phyloP scores from a whole-genome alignment of 306 rosid species.

The Dryas drummondii region DNA sequence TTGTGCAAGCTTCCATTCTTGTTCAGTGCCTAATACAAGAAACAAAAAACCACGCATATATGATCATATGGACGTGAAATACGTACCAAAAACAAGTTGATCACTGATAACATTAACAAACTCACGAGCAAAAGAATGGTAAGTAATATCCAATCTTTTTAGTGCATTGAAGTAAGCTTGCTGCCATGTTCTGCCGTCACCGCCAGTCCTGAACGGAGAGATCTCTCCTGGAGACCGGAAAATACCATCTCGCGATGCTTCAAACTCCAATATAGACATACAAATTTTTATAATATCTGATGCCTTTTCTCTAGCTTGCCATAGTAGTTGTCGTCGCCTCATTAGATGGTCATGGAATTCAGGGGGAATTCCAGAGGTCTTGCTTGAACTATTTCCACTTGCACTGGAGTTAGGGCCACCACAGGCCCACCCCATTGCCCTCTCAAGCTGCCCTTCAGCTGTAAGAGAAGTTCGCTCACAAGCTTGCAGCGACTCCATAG shows the following conservation, averaged over 20 bases:
- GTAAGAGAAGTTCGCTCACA: slow-evolving; percentile 69
- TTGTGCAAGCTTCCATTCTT: slow-evolving; percentile 94
- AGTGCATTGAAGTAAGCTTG: slow-evolving; percentile 73
- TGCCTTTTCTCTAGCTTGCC: slow-evolving; percentile 82
- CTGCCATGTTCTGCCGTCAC: slow-evolving; percentile 84
- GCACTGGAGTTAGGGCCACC: slow-evolving; percentile 74
- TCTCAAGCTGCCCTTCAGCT: slow-evolving; percentile 93
- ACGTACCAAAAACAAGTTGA: slow-evolving; percentile 20
- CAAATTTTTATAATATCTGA: slow-evolving; percentile 71
- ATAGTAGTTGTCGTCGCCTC: slow-evolving; percentile 66
- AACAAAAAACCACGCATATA: slow-evolving; percentile 32
- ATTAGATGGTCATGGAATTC: slow-evolving; percentile 83
- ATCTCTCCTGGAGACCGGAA: slow-evolving; percentile 62
- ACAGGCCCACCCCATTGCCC: slow-evolving; percentile 99
- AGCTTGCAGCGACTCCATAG: slow-evolving; percentile 74
- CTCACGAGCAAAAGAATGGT: slow-evolving; percentile 81
- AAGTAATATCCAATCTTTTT: slow-evolving; percentile 72
- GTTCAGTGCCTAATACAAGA: slow-evolving; percentile 70
- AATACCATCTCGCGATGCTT: slow-evolving; percentile 86
- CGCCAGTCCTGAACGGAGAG: slow-evolving; percentile 49
- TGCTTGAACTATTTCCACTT: slow-evolving; percentile 54
- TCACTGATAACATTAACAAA: slow-evolving; percentile 20
- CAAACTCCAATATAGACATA: slow-evolving; percentile 78
- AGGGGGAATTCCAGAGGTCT: slow-evolving; percentile 85
- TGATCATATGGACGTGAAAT: slow-evolving; percentile 19